Conservation (phyloP, 2,329 filamentous ascomycete species). For the Penicillium sp. region DNA sequence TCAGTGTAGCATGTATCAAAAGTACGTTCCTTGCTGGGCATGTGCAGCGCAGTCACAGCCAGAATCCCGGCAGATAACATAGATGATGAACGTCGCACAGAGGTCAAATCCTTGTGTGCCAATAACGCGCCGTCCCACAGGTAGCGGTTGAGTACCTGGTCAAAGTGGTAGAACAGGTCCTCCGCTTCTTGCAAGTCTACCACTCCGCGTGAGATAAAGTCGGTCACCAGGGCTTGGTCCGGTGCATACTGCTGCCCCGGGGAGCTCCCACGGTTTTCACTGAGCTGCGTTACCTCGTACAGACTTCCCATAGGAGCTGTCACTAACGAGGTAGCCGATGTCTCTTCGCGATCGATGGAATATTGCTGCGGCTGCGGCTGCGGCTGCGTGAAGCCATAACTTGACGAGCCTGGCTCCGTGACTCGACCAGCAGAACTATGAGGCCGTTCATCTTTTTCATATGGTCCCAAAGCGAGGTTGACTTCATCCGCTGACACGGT, state of each 20-base stretch:
- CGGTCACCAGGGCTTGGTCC: slow-evolving; percentile 40
- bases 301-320: slow-evolving; percentile 49
- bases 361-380: slow-evolving; percentile 30
- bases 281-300: slow-evolving; percentile 49
- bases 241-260: slow-evolving; percentile 32
- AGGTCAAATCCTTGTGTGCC: slow-evolving; percentile 47
- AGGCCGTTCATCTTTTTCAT: slow-evolving; percentile 19
- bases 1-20: slow-evolving; percentile 53
- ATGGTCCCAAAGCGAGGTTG: slow-evolving; percentile 14
- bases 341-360: slow-evolving; percentile 38
- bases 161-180: slow-evolving; percentile 42
- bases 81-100: slow-evolving; percentile 49
- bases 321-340: slow-evolving; percentile 36
- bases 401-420: slow-evolving; percentile 23
- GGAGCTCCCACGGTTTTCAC: slow-evolving; percentile 37
- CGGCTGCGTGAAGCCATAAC: slow-evolving; percentile 20
- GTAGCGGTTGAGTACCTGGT: slow-evolving; percentile 43
- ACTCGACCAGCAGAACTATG: slow-evolving; percentile 12
- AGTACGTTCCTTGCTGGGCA: slow-evolving; percentile 45
- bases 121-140: slow-evolving; percentile 46
- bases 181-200: slow-evolving; percentile 46
- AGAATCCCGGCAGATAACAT: slow-evolving; percentile 45
- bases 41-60: slow-evolving; percentile 52
- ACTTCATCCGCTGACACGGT: slow-evolving; percentile 34
- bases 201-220: slow-evolving; percentile 52